phyloP scores from a whole-genome alignment of 2,329 filamentous ascomycete genomes.

The Botrytis cinerea region DNA sequence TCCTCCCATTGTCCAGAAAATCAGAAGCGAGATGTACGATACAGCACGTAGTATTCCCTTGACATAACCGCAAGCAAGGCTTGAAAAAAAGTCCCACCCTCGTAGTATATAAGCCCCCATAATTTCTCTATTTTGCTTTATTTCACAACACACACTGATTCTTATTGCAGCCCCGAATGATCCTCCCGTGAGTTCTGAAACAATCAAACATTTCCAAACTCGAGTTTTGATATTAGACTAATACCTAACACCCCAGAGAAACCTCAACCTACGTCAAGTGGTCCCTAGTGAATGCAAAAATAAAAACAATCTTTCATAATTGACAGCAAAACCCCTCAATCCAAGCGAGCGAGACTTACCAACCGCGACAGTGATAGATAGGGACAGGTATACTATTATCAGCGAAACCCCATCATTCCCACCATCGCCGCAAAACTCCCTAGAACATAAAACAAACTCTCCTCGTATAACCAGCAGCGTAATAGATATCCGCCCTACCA shows the following conservation, averaged over 20 bases:
- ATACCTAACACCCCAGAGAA: not conserved
- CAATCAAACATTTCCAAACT: not conserved
- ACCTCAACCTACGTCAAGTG: not conserved
- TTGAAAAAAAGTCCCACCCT: not conserved
- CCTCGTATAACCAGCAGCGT: too few species aligned
- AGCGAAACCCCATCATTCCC: not conserved
- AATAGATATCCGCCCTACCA: too few species aligned
- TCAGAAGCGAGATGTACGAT: not conserved
- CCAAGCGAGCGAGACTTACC: not conserved
- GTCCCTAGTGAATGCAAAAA: too few species aligned
- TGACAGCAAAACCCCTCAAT: not conserved
- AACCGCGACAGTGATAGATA: not conserved
- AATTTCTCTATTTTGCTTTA: too few species aligned
- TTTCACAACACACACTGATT: not conserved
- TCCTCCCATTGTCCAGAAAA: not conserved
- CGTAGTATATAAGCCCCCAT: not conserved
- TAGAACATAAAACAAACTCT: not conserved
- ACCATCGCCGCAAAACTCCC: not conserved
- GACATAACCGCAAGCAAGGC: not conserved
- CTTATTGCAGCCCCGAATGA: not conserved
- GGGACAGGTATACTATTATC: not conserved
- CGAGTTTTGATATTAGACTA: not conserved
- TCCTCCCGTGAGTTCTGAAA: not conserved
- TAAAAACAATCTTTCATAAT: not conserved
- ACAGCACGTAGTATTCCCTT: not conserved